Base-by-base conservation (phyloP, 75 land plant species). In the Isoetes taiwanensis region DNA sequence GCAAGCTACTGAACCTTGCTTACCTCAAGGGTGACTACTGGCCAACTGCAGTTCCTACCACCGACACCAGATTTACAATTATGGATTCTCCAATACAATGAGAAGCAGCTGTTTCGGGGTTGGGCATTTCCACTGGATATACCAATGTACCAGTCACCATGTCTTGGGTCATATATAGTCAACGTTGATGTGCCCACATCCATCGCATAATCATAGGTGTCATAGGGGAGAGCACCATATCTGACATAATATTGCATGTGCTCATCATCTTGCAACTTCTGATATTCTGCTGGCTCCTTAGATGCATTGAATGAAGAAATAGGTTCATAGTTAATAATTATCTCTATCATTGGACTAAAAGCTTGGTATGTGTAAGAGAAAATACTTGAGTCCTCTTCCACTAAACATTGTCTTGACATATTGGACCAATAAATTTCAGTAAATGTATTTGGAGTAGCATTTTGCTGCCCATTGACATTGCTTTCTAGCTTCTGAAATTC, bases 141-240 rank as follows among this genome's bases (percentile, higher is more conserved):
- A 26, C 43, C 35, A 38, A 85, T 60, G 60, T 68, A 85, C 90
- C 90, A 85, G 9, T 62, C 56, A 24, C 90, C 90, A 62, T 64
- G 48, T 60, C 69, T 78, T 25, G 90, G 88, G 0, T 41, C 64
- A 21, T 39, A 55, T 17, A 81, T 70, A 40, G 54, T n/a, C 39
- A 85, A 33, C 11, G 73, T 64, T 16, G 50, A 29, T 10, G 41
- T 43, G 40, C 54, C 59, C 57, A 65, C 48, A 30, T 79, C 32
- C 43, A 56, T 57, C 9, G 70, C 48, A 67, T 68, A 70, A 34
- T 82, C 82, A 75, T 78, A 30, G 31, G 32, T 39, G 0, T 16
- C 34, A 3, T 42, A 54, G 25, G 89, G 82, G 16, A 85, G 34
- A 58, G 82, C 70, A 65, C 58, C 64, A 54, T 73, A 48, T 12